phyloP scores from a whole-genome alignment of 192 early-diverging fungal genomes.

The Backusella australiensis region DNA sequence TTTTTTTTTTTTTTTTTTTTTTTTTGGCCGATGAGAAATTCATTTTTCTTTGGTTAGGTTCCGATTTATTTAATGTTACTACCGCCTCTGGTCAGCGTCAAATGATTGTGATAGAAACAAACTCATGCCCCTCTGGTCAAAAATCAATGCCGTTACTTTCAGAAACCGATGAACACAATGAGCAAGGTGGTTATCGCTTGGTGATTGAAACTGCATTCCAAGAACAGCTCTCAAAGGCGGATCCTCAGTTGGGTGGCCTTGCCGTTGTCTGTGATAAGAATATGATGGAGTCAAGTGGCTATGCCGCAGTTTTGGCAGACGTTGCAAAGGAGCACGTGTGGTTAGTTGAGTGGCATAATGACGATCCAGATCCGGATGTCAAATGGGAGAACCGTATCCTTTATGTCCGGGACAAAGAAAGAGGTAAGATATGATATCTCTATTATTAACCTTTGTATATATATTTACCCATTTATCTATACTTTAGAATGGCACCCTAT shows the following conservation, averaged over 20 bases:
- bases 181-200: slow-evolving; percentile 75
- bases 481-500: slow-evolving; percentile 73
- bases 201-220: slow-evolving; percentile 80
- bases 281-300: slow-evolving; percentile 83
- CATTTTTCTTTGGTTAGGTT: slow-evolving; percentile 46
- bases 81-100: slow-evolving; percentile 80
- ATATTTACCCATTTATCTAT: background rate
- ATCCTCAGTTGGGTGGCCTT: slow-evolving; percentile 64
- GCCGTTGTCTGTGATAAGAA: slow-evolving; percentile 89
- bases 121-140: slow-evolving; percentile 87
- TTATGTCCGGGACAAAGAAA: slow-evolving; percentile 60
- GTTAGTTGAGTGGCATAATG: slow-evolving; percentile 72
- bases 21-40: background rate
- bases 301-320: slow-evolving; percentile 79
- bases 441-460: background rate
- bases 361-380: slow-evolving; percentile 72
- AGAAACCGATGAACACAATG: slow-evolving; percentile 71
- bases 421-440: slow-evolving; percentile 32
- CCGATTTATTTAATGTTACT: slow-evolving; percentile 86
- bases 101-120: slow-evolving; percentile 93
- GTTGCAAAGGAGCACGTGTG: slow-evolving; percentile 72
- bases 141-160: slow-evolving; percentile 87
- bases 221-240: slow-evolving; percentile 63
- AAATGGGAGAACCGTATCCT: slow-evolving; percentile 77
- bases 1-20: slow-evolving; percentile 21